Evolutionary conservation across 2,329 filamentous ascomycete genomes (phyloP).

Genomic region (Diaporthe eres): DNA sequence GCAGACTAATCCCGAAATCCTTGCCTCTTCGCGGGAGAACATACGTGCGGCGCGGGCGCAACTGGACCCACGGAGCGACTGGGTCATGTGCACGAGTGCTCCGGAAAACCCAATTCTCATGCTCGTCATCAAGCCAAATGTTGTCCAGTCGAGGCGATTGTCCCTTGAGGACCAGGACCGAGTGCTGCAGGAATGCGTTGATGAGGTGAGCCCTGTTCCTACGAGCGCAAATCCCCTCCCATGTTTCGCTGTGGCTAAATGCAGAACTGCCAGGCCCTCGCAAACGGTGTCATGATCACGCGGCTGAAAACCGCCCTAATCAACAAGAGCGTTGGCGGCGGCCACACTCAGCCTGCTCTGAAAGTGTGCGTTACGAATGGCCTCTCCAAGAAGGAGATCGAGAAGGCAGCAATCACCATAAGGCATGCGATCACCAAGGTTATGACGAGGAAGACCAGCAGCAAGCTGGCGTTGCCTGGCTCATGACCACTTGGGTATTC

Average conservation of each 20-base stretch:
- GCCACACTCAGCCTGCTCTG: slow-evolving; percentile 82
- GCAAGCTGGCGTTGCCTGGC: slow-evolving; percentile 56
- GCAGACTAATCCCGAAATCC: slow-evolving; percentile 87
- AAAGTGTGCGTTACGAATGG: slow-evolving; percentile 93
- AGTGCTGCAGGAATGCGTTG: slow-evolving; percentile 90
- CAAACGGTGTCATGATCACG: slow-evolving; percentile 91
- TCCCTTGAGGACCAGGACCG: slow-evolving; percentile 84
- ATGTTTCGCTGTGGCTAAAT: slow-evolving; percentile 37
- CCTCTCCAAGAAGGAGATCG: slow-evolving; percentile 92
- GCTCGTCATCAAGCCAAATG: slow-evolving; percentile 85
- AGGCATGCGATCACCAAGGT: slow-evolving; percentile 95
- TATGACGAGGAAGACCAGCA: slow-evolving; percentile 75
- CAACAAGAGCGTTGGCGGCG: slow-evolving; percentile 71
- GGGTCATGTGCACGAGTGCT: slow-evolving; percentile 86
- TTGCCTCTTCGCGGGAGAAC: slow-evolving; percentile 85
- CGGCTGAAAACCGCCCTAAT: slow-evolving; percentile 85
- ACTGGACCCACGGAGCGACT: slow-evolving; percentile 93
- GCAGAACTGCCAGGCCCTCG: slow-evolving; percentile 71
- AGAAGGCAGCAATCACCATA: slow-evolving; percentile 91
- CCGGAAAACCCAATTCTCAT: slow-evolving; percentile 90
- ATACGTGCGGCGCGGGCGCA: slow-evolving; percentile 88
- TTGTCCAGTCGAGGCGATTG: slow-evolving; percentile 79
- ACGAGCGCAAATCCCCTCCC: slow-evolving; percentile 12
- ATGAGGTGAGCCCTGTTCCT: slow-evolving; percentile 78
- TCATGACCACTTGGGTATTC: not conserved